A percentile compares a stretch with the other conserved stretches of the same genome.
These are phyloP conservation scores for Silene noctiflora DNA, from an alignment of 179 eudicot genomes.

Conservation along the genomic window DNA sequence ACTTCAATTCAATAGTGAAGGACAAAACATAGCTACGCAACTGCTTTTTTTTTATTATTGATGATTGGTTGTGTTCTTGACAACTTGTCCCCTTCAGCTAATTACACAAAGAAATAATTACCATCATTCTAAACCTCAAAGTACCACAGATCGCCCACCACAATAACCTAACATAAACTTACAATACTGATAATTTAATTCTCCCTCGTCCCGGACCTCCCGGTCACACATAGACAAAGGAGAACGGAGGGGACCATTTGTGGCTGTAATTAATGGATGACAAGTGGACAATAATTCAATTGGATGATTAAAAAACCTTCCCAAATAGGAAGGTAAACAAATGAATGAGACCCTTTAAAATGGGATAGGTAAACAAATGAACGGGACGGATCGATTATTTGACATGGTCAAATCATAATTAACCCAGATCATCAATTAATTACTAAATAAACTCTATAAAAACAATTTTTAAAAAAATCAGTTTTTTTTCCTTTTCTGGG, in stretches of 20 bases:
- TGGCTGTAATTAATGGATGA: no score
- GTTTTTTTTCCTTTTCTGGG: background rate
- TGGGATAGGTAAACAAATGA: no score
- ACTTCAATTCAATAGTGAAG: slow-evolving; percentile 24
- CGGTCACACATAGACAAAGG: no score
- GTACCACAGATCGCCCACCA: slow-evolving; percentile 6
- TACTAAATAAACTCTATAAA: slow-evolving; percentile 1
- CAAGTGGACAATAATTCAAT: no score
- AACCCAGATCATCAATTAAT: background rate
- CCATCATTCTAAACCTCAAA: slow-evolving; percentile 5
- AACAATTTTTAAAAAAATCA: background rate
- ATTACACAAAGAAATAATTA: slow-evolving; percentile 8
- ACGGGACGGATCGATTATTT: background rate
- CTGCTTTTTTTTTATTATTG: background rate
- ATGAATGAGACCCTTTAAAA: no score
- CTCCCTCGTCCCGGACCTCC: no score
- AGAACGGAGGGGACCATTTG: no score
- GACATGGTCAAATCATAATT: background rate
- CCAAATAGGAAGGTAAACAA: no score
- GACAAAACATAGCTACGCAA: slow-evolving; percentile 7
- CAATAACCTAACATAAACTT: background rate
- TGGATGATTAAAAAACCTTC: background rate
- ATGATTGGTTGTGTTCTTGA: slow-evolving; percentile 17
- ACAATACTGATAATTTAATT: background rate
- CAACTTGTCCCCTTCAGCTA: slow-evolving; percentile 16